phyloP scores from a whole-genome alignment of 352 stramenopile species.

The Globisporangium perplexum region DNA sequence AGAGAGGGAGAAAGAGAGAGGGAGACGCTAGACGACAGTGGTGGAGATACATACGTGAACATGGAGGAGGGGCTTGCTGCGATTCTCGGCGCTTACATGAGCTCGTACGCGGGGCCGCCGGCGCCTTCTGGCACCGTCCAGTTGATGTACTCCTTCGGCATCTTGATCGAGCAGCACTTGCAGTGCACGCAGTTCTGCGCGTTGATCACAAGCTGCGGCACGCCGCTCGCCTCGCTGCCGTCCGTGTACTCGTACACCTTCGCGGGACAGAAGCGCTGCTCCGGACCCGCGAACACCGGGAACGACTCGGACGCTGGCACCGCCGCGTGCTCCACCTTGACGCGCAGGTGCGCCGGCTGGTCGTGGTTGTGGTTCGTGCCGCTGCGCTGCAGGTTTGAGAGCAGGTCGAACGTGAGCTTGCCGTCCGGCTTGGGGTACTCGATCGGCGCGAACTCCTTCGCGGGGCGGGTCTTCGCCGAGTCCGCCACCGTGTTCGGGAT shows the following conservation, averaged over 20 bases:
- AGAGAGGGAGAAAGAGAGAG: constrained; percentile 20
- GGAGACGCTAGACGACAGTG: constrained; percentile 5
- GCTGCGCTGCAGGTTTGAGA: constrained; percentile 97
- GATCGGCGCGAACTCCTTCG: constrained; percentile 89
- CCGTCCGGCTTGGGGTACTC: constrained; percentile 97
- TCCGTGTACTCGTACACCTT: constrained; percentile 99
- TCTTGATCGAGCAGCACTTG: constrained; percentile 99
- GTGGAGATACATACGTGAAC: constrained; percentile 1
- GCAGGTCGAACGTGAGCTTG: constrained; percentile 96
- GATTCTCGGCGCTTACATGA: neutral
- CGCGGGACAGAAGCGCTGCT: constrained; percentile 97
- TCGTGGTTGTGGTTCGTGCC: constrained; percentile 98
- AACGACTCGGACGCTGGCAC: constrained; percentile 87
- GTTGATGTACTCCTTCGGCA: constrained; percentile 98
- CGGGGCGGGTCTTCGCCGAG: constrained; percentile 89
- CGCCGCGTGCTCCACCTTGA: constrained; percentile 89
- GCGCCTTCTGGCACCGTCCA: constrained; percentile 98
- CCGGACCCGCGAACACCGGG: constrained; percentile 93
- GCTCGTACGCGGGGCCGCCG: constrained; percentile 93
- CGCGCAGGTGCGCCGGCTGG: constrained; percentile 95
- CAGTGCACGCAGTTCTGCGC: constrained; percentile 99
- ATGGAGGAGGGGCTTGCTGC: neutral
- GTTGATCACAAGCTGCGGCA: constrained; percentile 97
- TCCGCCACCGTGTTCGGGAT: constrained; percentile 83
- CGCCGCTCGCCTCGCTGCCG: constrained; percentile 78